phyloP scores from a whole-genome alignment of 164 flowering plant species.

The Liquidambar formosana region DNA sequence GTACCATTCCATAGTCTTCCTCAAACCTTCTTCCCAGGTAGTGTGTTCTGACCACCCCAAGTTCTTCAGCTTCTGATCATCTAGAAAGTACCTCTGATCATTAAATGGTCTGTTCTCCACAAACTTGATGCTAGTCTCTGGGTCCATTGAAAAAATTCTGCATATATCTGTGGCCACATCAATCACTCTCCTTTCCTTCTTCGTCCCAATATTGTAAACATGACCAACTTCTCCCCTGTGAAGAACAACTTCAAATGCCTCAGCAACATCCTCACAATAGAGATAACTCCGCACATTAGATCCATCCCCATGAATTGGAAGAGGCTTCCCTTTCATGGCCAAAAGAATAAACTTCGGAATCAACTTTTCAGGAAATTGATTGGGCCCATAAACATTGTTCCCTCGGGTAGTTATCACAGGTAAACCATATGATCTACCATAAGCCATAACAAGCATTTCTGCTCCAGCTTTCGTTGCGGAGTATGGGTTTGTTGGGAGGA shows the following conservation, averaged over 20 bases:
- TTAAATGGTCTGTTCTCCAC: conserved; percentile 77
- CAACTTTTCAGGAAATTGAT: conserved; percentile 76
- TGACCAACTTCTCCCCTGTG: conserved; percentile 84
- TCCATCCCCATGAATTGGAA: conserved; percentile 84
- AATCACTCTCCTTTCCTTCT: conserved; percentile 72
- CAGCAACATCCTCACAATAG: conserved; percentile 81
- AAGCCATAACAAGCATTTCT: conserved; percentile 88
- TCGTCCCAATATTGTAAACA: conserved; percentile 78
- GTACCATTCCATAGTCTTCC: conserved; percentile 76
- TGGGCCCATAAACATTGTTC: conserved; percentile 80
- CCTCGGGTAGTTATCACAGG: conserved; percentile 81
- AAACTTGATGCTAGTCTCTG: conserved; percentile 53
- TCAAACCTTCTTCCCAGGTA: conserved; percentile 67
- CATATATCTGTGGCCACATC: conserved; percentile 79
- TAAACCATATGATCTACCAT: conserved; percentile 72
- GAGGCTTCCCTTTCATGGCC: conserved; percentile 66
- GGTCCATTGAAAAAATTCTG: conserved; percentile 56
- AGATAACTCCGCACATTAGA: conserved; percentile 70
- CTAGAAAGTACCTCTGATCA: conserved; percentile 72
- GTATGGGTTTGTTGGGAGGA: conserved; percentile 79
- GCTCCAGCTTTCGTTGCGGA: conserved; percentile 88
- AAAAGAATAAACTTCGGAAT: conserved; percentile 76
- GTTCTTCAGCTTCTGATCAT: conserved; percentile 71
- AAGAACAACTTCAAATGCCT: conserved; percentile 75
- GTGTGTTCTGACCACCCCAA: conserved; percentile 79